A percentile compares a stretch with the other conserved stretches of the same genome.
Evolutionary conservation across 441 rosid species (phyloP).

Genomic region (Pelargonium citronellum): DNA sequence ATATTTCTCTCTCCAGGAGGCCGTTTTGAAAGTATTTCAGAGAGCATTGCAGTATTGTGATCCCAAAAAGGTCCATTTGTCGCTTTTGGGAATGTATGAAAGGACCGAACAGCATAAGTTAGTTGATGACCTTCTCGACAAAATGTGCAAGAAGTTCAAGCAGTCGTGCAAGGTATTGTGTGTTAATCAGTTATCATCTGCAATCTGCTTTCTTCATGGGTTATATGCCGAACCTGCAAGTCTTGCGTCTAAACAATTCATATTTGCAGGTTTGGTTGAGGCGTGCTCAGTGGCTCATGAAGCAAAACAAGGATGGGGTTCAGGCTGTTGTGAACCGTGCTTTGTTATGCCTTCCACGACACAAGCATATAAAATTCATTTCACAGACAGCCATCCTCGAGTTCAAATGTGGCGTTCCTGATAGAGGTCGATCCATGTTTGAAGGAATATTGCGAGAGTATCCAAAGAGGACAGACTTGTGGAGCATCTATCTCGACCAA

Average conservation of each 20-base stretch:
- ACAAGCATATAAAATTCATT: constrained; percentile 78
- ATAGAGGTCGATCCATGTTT: constrained; percentile 80
- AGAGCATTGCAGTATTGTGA: constrained; percentile 90
- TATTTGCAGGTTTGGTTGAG: constrained; percentile 63
- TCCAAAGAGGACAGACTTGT: constrained; percentile 90
- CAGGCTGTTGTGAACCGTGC: constrained; percentile 68
- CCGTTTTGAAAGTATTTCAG: constrained; percentile 69
- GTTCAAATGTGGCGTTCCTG: constrained; percentile 85
- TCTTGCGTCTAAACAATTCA: constrained; percentile 8
- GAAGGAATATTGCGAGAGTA: constrained; percentile 80
- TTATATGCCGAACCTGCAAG: constrained; percentile 1
- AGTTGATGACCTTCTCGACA: constrained; percentile 66
- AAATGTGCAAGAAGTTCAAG: constrained; percentile 82
- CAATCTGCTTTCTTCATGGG: neutral
- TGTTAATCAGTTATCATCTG: constrained; percentile 9
- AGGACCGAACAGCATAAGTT: constrained; percentile 70
- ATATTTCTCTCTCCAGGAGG: constrained; percentile 51
- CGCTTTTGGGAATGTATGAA: constrained; percentile 80
- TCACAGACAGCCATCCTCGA: constrained; percentile 81
- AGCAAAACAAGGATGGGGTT: constrained; percentile 52
- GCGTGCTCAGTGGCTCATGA: constrained; percentile 51
- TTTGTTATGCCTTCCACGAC: constrained; percentile 70
- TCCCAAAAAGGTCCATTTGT: constrained; percentile 69
- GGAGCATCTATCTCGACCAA: constrained; percentile 95
- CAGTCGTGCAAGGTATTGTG: constrained; percentile 77